Evolutionary conservation across 2,329 filamentous ascomycete species (phyloP), one percentile per base, ranked within the genome.

Genomic region (Ascosphaera apis): DNA sequence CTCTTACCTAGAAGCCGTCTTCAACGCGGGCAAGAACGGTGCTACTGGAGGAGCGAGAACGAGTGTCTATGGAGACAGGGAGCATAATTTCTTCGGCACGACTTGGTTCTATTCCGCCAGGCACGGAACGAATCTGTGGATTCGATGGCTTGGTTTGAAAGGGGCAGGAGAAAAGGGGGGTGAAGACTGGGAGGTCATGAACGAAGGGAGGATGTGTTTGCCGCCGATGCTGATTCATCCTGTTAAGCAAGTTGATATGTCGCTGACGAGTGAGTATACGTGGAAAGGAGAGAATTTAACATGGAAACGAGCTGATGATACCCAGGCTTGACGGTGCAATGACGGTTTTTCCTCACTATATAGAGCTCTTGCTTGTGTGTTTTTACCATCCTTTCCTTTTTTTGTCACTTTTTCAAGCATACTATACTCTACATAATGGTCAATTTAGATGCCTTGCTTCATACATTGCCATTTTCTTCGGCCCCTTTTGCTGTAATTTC

Each of bases 61-160:
- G 2, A 75, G 72, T 9, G 66, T 86, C 13, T 86, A 80, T 49
- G 80, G 79, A 27, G 79, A 88, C 45, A 66, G 81, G 13, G 84
- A 93, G 57, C 81, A 88, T 54, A 92, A 93, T 53, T 76, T 93
- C 50, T 65, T 67, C 37, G 83, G 84, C 1, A 72, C 82, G 48
- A 82, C 75, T 15, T 95, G 83, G 83, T 93, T 88, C 55, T 93
- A 91, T 55, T 80, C 83, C 44, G 76, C 78, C 0, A 72, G 73
- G 1, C 92, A 92, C 49, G 73, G 79, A 4, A 68, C 73, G 2
- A 81, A 81, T 43, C 48, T 95, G 48, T 93, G 88, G 62, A 66
- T 72, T 35, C 66, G 82, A 41, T 95, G 86, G 86, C 58, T 92
- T 25, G 84, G 83, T 1, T 71, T 86, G 47, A 71, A 69, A 43